Conservation (phyloP, 2,329 filamentous ascomycete species). For the Exophiala oligosperma region DNA sequence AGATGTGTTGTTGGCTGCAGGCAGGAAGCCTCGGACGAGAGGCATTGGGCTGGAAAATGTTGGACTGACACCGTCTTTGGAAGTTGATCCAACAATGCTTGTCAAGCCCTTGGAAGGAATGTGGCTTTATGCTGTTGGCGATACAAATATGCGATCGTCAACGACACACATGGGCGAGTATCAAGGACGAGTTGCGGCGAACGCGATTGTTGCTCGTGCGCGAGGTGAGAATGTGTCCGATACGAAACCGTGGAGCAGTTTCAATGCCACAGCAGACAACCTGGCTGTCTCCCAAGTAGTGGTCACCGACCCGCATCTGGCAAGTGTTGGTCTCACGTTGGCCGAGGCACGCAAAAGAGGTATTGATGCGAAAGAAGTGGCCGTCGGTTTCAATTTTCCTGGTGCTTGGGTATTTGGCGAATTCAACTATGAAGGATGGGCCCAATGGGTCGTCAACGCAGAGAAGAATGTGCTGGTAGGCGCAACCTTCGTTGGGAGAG, state of each 20-base stretch:
- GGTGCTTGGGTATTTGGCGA: slow-evolving; percentile 15
- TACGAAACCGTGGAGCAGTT: slow-evolving; percentile 3
- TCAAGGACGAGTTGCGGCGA: slow-evolving; percentile 10
- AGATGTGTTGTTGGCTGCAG: slow-evolving; percentile 4
- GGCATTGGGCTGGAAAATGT: slow-evolving; percentile 9
- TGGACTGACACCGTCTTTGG: not conserved
- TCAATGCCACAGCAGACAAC: slow-evolving; percentile 8
- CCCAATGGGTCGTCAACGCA: slow-evolving; percentile 18
- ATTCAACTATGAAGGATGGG: slow-evolving; percentile 15
- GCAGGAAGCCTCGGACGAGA: slow-evolving; percentile 5
- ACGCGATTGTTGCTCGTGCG: slow-evolving; percentile 8
- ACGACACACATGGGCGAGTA: slow-evolving; percentile 16
- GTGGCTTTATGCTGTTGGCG: slow-evolving; percentile 18
- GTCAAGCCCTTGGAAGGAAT: not conserved
- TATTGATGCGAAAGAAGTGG: slow-evolving; percentile 5
- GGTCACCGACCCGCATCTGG: slow-evolving; percentile 13
- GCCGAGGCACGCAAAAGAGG: slow-evolving; percentile 6
- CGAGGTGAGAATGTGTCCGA: not conserved
- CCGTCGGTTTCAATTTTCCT: not conserved
- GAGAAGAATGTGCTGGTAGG: slow-evolving; percentile 14
- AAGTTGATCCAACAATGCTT: slow-evolving; percentile 15
- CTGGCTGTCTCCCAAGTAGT: slow-evolving; percentile 12
- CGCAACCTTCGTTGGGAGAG: slow-evolving; percentile 15
- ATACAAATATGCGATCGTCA: slow-evolving; percentile 10
- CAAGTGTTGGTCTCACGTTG: slow-evolving; percentile 11